Base-by-base conservation (phyloP, 176 grass and related monocot genomes). In the Raddia distichophylla region DNA sequence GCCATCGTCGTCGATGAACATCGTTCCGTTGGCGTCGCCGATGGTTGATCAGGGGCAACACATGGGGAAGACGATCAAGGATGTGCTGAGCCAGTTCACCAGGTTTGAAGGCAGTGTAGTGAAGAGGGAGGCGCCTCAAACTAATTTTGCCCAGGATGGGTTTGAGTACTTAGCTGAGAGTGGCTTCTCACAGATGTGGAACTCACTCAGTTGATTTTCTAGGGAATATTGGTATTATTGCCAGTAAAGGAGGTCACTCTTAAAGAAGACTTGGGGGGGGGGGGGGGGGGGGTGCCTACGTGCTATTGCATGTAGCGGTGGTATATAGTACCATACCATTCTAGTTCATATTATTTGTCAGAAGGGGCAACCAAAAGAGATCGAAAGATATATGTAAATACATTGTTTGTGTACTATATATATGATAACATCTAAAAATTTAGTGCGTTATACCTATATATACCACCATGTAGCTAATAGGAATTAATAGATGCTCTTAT, bases 111-210 rank as follows among this genome's bases (percentile, higher is more conserved):
- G 79, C 19, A 94, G 19, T 51, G 67, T 40, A 40, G 37, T 93
- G 75, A 92, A 91, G 88, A 89, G 88, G 43, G 92, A 97, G 80
- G 48, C 75, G 3, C 44, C 80, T 75, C 86, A 78, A 60, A 86
- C 69, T 76, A 40, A 58, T 74, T 83, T 94, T 56, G 53, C 61
- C 35, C 89, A 94, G 55, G 95, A 85, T 69, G 87, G 86, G 52
- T 89, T 94, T 27, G 95, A 87, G 37, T 94, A 92, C 80, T 81
- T 90, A 42, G 76, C 82, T 75, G 91, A 94, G 48, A 92, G 89
- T 59, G 80, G 90, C 7, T 85, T 92, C 60, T 83, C 95, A 44
- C 86, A 94, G 77, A 81, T 98, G 73, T 94, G 92, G 89, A 94
- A 93, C 82, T 79, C 83, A 15, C 80, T 90, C 79, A 62, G 13